phyloP scores from a whole-genome alignment of 2,329 filamentous ascomycete genomes.

The Cordyceps cateniannulata region DNA sequence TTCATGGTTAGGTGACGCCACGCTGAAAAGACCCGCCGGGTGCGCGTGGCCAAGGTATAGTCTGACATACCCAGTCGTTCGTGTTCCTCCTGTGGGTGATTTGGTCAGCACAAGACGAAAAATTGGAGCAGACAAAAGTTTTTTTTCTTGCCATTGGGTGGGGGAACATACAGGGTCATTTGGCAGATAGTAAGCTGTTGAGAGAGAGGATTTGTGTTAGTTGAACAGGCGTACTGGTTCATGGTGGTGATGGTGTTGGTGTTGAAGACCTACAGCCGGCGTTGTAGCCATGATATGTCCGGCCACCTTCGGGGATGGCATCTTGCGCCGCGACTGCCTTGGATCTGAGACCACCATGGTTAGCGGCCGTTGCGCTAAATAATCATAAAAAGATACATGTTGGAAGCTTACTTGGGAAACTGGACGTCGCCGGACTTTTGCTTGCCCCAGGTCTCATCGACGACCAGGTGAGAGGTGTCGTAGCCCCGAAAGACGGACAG shows the following conservation, averaged over 20 bases:
- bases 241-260: neutral
- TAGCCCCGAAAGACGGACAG: conserved; percentile 8
- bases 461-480: conserved; percentile 9
- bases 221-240: neutral
- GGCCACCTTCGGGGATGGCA: conserved; percentile 1
- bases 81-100: conserved; percentile 17
- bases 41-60: neutral
- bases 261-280: conserved; percentile 3
- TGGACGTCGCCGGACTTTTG: neutral
- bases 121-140: neutral
- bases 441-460: conserved; percentile 2
- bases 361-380: neutral
- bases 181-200: conserved; percentile 14
- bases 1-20: neutral
- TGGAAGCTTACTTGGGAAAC: conserved; percentile 1
- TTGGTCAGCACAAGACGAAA: neutral
- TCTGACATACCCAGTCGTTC: conserved; percentile 16
- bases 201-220: neutral
- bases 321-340: neutral
- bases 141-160: neutral
- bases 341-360: neutral
- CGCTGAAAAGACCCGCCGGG: neutral
- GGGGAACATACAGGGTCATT: conserved; percentile 10
- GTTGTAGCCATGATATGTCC: conserved; percentile 12
- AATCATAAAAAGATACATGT: neutral